A percentile compares a stretch with the other conserved stretches of the same genome.
These are phyloP conservation scores for Aspergillus alliaceus DNA, from an alignment of 2,329 filamentous ascomycete species.

Conservation along the genomic window DNA sequence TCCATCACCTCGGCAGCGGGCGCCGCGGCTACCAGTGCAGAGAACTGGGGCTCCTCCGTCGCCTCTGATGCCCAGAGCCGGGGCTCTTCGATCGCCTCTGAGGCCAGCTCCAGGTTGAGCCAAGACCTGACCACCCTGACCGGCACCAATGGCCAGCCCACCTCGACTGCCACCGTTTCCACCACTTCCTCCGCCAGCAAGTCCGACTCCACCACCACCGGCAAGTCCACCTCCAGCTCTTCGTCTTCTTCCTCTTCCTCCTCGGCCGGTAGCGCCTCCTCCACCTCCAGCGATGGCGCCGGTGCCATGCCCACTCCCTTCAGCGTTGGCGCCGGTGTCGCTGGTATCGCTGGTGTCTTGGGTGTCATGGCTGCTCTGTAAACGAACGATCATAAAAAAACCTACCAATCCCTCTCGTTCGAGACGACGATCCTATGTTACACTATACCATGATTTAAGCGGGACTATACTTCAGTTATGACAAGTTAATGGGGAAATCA, in stretches of 20 bases:
- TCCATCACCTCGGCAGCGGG: conserved; percentile 18
- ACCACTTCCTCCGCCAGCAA: conserved; percentile 6
- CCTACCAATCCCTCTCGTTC: background rate
- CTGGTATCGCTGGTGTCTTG: conserved; percentile 28
- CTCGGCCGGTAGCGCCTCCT: conserved; percentile 8
- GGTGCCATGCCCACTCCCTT: conserved; percentile 23
- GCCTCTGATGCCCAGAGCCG: conserved; percentile 8
- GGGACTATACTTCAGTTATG: background rate
- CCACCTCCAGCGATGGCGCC: conserved; percentile 19
- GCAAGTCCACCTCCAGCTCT: background rate
- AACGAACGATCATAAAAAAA: background rate
- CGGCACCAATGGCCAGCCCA: conserved; percentile 18
- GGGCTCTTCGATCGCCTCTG: conserved; percentile 15
- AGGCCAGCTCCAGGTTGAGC: conserved; percentile 5
- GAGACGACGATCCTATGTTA: background rate
- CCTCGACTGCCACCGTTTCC: conserved; percentile 3
- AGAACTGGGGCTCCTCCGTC: conserved; percentile 11
- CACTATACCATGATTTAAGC: background rate
- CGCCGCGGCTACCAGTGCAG: conserved; percentile 11
- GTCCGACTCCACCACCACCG: background rate
- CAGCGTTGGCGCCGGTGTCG: conserved; percentile 15
- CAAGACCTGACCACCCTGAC: conserved; percentile 18
- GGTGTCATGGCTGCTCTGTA: conserved; percentile 33
- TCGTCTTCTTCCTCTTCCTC: conserved; percentile 5
- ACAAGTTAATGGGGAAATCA: background rate